Base-by-base conservation (phyloP, 2,329 filamentous ascomycete species). In the Alternaria arbusti region DNA sequence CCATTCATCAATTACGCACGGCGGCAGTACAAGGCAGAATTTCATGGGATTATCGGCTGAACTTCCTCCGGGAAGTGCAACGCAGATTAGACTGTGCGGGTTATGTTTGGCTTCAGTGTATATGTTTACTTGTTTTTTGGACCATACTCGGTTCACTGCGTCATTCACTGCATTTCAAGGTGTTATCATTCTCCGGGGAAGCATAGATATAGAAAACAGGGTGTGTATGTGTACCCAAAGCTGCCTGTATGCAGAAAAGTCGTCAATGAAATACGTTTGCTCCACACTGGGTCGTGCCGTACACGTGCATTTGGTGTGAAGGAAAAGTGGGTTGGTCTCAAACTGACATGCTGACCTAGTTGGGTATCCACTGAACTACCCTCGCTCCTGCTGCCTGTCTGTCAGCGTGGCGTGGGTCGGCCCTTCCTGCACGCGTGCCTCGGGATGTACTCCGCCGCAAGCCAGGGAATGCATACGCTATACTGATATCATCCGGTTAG, bases 51-150 rank as follows among this genome's bases (percentile, higher is more conserved):
- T 61, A 72, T 70, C 66, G 69, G 67, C 70, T 70, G 68, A 26
- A 45, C 54, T 20, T 30, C 63, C 44, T 55, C 40, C 30, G 43
- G 47, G 47, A 57, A 54, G 49, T 47, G 64, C 67, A 67, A 67
- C 67, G 67, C 69, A 74, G 71, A 72, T 72, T 69, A 68, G 67
- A 70, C 54, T 64, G 63, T 69, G 57, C 54, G 50, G 57, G 54
- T 63, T 23, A 43, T 56, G 54, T 61, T 46, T 52, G 51, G 50
- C 50, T 66, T 67, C 64, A 62, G 60, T 70, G 68, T 69, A 70
- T 49, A 69, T 70, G 59, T 65, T 57, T 51, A 54, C 54, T 59
- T 56, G 49, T 45, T 54, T 50, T 52, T 52, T 40, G 30, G 36
- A 40, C 49, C 20, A 36, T 9, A 40, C 20, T 40, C 28, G 32